These are phyloP conservation scores for Rhizodiscina lignyota DNA, from an alignment of 495 filamentous ascomycete species.

Conservation along the genomic window DNA sequence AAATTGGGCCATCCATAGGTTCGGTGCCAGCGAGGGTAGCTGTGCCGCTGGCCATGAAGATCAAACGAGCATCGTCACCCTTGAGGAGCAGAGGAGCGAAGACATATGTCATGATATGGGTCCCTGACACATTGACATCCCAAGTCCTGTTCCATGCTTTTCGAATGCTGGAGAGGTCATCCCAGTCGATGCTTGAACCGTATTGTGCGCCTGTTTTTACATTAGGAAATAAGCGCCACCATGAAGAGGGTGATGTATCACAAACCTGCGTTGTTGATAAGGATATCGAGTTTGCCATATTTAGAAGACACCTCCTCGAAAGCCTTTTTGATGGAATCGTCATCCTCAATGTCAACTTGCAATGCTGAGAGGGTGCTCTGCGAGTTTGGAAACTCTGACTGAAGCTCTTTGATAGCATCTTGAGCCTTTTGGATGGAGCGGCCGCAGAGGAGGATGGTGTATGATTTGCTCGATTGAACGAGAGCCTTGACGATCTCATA, in stretches of 20 bases:
- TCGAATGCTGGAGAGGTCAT: slow-evolving; percentile 20
- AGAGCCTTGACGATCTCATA: slow-evolving; percentile 33
- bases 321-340: slow-evolving; percentile 31
- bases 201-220: slow-evolving; percentile 18
- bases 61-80: too few species aligned
- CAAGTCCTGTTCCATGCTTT: slow-evolving; percentile 34
- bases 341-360: slow-evolving; percentile 33
- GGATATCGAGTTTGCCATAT: slow-evolving; percentile 30
- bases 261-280: slow-evolving; percentile 35
- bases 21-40: slow-evolving; percentile 25
- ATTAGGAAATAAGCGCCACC: too few species aligned
- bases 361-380: slow-evolving; percentile 21
- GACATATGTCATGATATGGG: slow-evolving; percentile 35
- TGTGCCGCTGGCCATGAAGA: too few species aligned
- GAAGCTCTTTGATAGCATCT: slow-evolving; percentile 20
- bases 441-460: slow-evolving; percentile 31
- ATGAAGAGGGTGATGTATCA: slow-evolving; percentile 1
- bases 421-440: slow-evolving; percentile 28
- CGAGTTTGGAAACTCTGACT: slow-evolving; percentile 21
- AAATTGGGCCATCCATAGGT: slow-evolving; percentile 2
- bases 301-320: slow-evolving; percentile 18
- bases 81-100: too few species aligned
- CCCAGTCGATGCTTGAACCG: slow-evolving; percentile 20
- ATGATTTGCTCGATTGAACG: slow-evolving; percentile 21
- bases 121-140: slow-evolving; percentile 37